Percentiles rank a stretch among this genome's conserved stretches.
phyloP scores from a whole-genome alignment of 2,329 filamentous ascomycete species.

The Aureobasidium sp. region DNA sequence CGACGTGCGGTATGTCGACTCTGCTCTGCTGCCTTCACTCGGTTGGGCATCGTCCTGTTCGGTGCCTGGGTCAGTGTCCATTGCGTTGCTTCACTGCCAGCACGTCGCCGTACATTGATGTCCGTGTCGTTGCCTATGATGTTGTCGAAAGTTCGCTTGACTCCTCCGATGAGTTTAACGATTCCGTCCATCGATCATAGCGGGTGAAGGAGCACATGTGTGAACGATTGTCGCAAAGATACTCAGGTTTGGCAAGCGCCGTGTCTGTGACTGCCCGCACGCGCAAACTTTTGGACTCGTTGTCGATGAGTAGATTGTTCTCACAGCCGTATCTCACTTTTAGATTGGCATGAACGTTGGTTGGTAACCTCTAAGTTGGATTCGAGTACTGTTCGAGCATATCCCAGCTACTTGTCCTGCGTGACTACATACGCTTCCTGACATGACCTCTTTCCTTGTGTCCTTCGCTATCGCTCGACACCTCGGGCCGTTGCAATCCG shows the following conservation, averaged over 20 bases:
- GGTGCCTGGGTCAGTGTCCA: not conserved
- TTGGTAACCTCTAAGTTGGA: not conserved
- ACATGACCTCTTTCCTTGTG: not conserved
- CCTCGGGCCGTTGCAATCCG: slow-evolving; percentile 10
- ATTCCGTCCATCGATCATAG: not conserved
- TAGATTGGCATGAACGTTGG: not conserved
- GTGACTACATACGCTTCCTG: not conserved
- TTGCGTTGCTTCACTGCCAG: not conserved
- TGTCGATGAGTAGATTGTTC: not conserved
- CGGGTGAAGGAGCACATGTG: not conserved
- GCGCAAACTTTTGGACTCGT: slow-evolving; percentile 10
- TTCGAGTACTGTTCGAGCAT: not conserved
- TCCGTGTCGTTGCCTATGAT: not conserved
- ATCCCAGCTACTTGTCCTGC: not conserved
- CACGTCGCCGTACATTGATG: not conserved
- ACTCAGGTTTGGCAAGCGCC: not conserved
- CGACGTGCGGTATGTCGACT: not conserved
- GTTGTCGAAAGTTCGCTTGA: not conserved
- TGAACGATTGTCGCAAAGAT: not conserved
- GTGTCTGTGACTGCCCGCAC: slow-evolving; percentile 6
- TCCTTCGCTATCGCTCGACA: not conserved
- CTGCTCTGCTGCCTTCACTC: not conserved
- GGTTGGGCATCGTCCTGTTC: not conserved
- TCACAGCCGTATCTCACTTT: not conserved
- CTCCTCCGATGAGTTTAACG: not conserved